A percentile compares a stretch with the other conserved stretches of the same genome.
phyloP scores from a whole-genome alignment of 2,329 filamentous ascomycete species.

The Curvularia hawaiiensis region DNA sequence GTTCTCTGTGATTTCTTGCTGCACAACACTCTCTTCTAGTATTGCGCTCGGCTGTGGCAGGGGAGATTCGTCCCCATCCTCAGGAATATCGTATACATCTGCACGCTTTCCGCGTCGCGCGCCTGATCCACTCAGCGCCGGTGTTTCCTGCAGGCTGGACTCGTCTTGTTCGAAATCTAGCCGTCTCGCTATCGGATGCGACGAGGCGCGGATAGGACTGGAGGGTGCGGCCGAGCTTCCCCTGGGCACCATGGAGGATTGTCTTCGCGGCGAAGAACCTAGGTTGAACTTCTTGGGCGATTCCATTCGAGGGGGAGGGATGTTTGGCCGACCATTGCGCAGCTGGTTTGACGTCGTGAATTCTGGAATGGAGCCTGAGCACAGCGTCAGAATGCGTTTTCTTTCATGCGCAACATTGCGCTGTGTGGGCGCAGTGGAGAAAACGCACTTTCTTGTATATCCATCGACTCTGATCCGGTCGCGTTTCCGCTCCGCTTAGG shows the following conservation, averaged over 20 bases:
- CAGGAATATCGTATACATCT: slow-evolving; percentile 41
- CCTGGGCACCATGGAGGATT: slow-evolving; percentile 61
- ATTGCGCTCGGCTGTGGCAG: slow-evolving; percentile 30
- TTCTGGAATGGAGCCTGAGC: slow-evolving; percentile 57
- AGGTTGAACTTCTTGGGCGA: slow-evolving; percentile 69
- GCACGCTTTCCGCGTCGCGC: slow-evolving; percentile 38
- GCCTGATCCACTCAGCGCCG: slow-evolving; percentile 42
- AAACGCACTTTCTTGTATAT: slow-evolving; percentile 64
- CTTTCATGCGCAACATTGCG: neutral
- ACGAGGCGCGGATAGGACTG: slow-evolving; percentile 38
- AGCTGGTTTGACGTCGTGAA: slow-evolving; percentile 53
- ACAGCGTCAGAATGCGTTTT: slow-evolving; percentile 6
- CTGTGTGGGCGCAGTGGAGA: slow-evolving; percentile 1
- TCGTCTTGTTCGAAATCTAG: slow-evolving; percentile 60
- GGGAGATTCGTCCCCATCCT: slow-evolving; percentile 35
- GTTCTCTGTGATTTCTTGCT: slow-evolving; percentile 37
- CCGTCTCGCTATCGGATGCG: slow-evolving; percentile 56
- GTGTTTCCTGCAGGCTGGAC: slow-evolving; percentile 39
- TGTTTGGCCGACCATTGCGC: slow-evolving; percentile 50
- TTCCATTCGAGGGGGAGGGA: slow-evolving; percentile 57
- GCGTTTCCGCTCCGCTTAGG: slow-evolving; percentile 50
- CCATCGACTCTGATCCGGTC: slow-evolving; percentile 64
- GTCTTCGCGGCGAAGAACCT: slow-evolving; percentile 64
- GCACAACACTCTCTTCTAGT: slow-evolving; percentile 41
- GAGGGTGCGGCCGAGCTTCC: slow-evolving; percentile 53